Base-by-base conservation (phyloP, 352 stramenopile species). In the Globisporangium orthogonon region DNA sequence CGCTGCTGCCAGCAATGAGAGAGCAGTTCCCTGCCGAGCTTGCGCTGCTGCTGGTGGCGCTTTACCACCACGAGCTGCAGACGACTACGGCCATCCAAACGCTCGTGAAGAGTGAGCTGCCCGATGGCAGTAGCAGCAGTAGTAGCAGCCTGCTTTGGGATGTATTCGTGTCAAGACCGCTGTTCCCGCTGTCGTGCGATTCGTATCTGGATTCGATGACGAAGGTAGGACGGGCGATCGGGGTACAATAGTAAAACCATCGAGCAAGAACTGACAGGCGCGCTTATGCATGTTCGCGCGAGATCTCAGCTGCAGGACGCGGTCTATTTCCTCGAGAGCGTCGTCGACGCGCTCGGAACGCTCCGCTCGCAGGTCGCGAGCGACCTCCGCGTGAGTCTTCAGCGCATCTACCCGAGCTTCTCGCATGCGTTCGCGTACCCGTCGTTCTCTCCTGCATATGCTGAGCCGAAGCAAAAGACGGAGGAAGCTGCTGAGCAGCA, bases 131-230 rank as follows among this genome's bases (percentile, higher is more conserved):
- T 14, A 35, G 48, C 15, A 18, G 23, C 54, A 67, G 15, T 37
- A 47, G 13, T n/a, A 50, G 44, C n/a, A 50, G 44, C 15, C 50
- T 18, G 29, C 52, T 79, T 13, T 79, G 67, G 70, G 52, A 63
- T 10, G 41, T 63, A 10, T 71, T 79, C 49, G 47, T 52, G 10
- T 69, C 65, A 10, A 45, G 61, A 0, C 41, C 57, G 15, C 7
- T 79, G 6, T 79, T 79, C 46, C 67, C 70, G 6, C 28, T 45
- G 11, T 47, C 56, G 1, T 79, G 70, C 23, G 41, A 51, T 9
- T 69, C 64, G 44, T 76, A 67, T 55, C 52, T 74, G 18, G 65
- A 70, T 33, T 63, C 67, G 10, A 76, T 74, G 65, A 65, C 67
- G 44, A 76, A 79, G 70, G 70, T 74, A 59, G 10, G 11, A 54